phyloP scores from a whole-genome alignment of 2,329 filamentous ascomycete species.

The Hypoxylon sp. region DNA sequence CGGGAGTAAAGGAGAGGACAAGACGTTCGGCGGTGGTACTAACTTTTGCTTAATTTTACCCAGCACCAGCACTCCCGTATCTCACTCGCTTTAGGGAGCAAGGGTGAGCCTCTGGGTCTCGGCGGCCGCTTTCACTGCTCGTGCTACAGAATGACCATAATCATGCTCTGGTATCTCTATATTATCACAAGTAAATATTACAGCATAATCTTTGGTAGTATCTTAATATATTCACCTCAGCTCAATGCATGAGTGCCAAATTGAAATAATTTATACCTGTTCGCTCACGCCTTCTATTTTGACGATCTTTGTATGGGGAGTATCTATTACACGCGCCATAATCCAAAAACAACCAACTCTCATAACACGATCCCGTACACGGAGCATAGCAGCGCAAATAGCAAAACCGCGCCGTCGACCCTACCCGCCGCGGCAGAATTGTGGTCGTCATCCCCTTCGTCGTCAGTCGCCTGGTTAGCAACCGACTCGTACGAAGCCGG shows the following conservation, averaged over 20 bases:
- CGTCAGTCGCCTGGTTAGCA: conserved; percentile 8
- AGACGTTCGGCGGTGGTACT: too few species aligned
- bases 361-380: conserved; percentile 1
- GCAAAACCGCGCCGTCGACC: conserved; percentile 9
- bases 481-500: conserved; percentile 11
- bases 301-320: background rate
- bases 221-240: background rate
- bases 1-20: conserved; percentile 48
- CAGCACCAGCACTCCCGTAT: background rate
- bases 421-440: conserved; percentile 2
- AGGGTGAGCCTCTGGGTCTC: conserved; percentile 62
- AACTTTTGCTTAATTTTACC: conserved; percentile 8
- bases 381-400: conserved; percentile 10
- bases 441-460: conserved; percentile 4
- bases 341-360: background rate
- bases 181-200: background rate
- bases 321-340: background rate
- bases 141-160: conserved; percentile 73
- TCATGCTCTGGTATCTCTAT: background rate
- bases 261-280: background rate
- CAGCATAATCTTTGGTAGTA: too few species aligned
- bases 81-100: background rate
- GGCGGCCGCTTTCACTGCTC: conserved; percentile 73
- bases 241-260: background rate
- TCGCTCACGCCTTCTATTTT: background rate